A percentile compares a stretch with the other conserved stretches of the same genome.
Conservation (phyloP, 192 early-diverging fungal genomes). For the Chytriomyces hyalinus region DNA sequence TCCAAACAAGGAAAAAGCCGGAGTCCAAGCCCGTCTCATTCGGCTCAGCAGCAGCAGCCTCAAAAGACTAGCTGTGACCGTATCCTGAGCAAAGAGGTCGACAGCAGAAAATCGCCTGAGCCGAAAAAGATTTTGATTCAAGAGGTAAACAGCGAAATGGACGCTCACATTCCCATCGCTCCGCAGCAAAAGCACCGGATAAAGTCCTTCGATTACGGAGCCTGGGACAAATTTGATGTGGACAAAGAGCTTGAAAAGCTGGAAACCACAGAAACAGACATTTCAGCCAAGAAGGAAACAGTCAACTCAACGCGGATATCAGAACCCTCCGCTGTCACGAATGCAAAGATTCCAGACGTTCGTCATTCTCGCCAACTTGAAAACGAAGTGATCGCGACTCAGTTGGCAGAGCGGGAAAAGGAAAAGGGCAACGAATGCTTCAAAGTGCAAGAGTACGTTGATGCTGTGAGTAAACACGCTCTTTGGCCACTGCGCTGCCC, state of each 20-base stretch:
- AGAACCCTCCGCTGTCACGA: background rate
- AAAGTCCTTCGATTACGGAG: conserved; percentile 39
- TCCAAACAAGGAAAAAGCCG: background rate
- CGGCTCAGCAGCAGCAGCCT: background rate
- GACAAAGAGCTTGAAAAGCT: conserved; percentile 35
- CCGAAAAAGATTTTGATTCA: background rate
- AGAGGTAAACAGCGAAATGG: background rate
- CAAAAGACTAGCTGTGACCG: background rate
- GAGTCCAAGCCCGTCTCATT: background rate
- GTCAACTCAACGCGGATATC: conserved; percentile 27
- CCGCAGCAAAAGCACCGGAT: conserved; percentile 14
- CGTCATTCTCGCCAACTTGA: background rate
- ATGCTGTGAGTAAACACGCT: conserved; percentile 27
- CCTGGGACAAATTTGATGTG: conserved; percentile 45
- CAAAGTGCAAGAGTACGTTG: conserved; percentile 36
- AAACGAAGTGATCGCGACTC: conserved; percentile 16
- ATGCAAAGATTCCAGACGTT: background rate
- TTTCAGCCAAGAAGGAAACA: background rate
- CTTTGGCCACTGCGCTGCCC: background rate
- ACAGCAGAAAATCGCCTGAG: background rate
- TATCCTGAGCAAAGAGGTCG: background rate
- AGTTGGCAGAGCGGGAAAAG: conserved; percentile 34
- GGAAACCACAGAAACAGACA: background rate
- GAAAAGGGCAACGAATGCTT: conserved; percentile 42
- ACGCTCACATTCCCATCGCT: background rate